A percentile compares a stretch with the other conserved stretches of the same genome.
phyloP scores from a whole-genome alignment of 805 yeast species.

The Candida chilensis region DNA sequence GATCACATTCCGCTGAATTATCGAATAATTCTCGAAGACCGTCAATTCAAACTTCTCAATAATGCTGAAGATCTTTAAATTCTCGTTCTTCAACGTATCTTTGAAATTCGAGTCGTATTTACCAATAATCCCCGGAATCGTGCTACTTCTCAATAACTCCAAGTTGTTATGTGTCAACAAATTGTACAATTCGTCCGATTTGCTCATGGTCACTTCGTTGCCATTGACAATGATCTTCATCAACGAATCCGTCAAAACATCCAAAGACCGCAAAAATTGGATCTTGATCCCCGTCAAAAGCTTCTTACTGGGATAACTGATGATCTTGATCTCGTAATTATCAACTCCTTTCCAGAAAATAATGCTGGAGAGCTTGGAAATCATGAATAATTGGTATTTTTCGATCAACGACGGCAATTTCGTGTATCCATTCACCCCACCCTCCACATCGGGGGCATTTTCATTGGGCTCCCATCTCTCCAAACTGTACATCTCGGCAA shows the following conservation, averaged over 20 bases:
- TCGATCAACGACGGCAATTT: conserved; percentile 24
- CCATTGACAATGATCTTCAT: conserved; percentile 11
- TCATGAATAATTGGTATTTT: conserved; percentile 24
- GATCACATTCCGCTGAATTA: conserved; percentile 35
- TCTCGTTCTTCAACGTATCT: conserved; percentile 28
- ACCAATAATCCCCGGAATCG: conserved; percentile 39
- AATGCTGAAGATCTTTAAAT: conserved; percentile 32
- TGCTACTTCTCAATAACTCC: conserved; percentile 30
- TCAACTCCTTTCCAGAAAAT: conserved; percentile 10
- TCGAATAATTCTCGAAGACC: conserved; percentile 41
- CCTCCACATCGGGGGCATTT: neutral
- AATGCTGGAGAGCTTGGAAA: conserved; percentile 7
- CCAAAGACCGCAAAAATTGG: conserved; percentile 22
- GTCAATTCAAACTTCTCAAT: conserved; percentile 41
- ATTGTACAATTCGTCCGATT: conserved; percentile 29
- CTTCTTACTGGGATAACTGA: conserved; percentile 16
- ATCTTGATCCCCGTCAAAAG: conserved; percentile 15
- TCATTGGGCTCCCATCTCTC: neutral
- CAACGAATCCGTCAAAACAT: conserved; percentile 15
- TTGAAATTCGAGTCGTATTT: conserved; percentile 43
- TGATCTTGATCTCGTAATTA: conserved; percentile 5
- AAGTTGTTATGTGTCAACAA: conserved; percentile 47
- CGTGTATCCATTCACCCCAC: conserved; percentile 19
- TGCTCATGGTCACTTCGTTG: conserved; percentile 7
- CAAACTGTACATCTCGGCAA: neutral